Evolutionary conservation across 148 eudicot genomes (phyloP), one percentile per base, ranked within the genome.

Genomic region (Rhododendron ferrugineum): DNA sequence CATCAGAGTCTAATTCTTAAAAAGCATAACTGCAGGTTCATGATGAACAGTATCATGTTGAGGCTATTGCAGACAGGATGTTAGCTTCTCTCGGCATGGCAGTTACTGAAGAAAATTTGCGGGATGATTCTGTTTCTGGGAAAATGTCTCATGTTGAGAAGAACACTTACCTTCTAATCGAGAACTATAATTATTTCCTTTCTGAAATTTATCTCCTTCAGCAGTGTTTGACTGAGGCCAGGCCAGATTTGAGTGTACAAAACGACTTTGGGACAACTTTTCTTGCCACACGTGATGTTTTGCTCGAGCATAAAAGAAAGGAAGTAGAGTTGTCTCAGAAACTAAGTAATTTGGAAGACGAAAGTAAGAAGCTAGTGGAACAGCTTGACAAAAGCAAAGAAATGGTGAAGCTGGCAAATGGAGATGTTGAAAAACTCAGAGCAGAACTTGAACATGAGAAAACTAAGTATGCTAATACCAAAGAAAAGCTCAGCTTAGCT

Each of bases 401-500:
- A 82, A 58, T 76, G 34, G 80, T 88, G 20, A 92, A 92, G 84
- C 68, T 87, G 68, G 87, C 88, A 47, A 91, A 89, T 90, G 90
- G 87, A 70, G 98, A 95, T 87, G 88, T 92, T 56, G 92, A 90
- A 86, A 93, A 90, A 82, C 85, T 92, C 40, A 90, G 88, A 89
- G 92, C 91, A 73, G 98, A 97, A 91, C 91, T 94, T 77, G 98
- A 97, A 82, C 98, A 97, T 84, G 99, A 97, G 90, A 97, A 86
- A 89, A 88, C 85, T 40, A 92, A 91, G 77, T 95, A 86, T 86
- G 83, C 92, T 74, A 97, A 94, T 86, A 94, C 98, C 46, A 97
- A 97, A 86, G 98, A 97, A 92, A 97, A 97, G 89, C 98, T 97
- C 85, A 91, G 98, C 86, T 37, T 97, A 89, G 99, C 99, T 83